These are phyloP conservation scores for Bacidia gigantensis DNA, from an alignment of 495 filamentous ascomycete species.

Conservation along the genomic window DNA sequence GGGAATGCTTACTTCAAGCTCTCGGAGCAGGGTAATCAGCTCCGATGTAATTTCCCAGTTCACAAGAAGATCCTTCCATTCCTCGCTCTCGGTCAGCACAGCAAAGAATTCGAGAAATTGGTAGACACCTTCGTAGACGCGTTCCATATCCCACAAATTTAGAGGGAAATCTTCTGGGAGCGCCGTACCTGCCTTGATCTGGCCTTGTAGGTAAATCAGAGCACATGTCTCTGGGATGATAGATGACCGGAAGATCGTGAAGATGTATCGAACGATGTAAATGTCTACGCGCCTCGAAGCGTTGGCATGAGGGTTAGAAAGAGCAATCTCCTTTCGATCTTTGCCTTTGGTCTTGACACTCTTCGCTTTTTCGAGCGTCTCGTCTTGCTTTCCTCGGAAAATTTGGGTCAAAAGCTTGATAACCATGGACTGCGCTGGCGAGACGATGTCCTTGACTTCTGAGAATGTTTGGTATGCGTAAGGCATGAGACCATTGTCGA, in stretches of 20 bases:
- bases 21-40: conserved; percentile 68
- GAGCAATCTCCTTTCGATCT: conserved; percentile 17
- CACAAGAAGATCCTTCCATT: conserved; percentile 56
- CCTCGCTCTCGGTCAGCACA: conserved; percentile 68
- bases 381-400: conserved; percentile 58
- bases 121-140: conserved; percentile 75
- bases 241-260: conserved; percentile 78
- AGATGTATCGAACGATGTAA: conserved; percentile 72
- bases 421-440: conserved; percentile 82
- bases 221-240: conserved; percentile 86
- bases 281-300: conserved; percentile 41
- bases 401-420: conserved; percentile 81
- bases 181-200: conserved; percentile 56
- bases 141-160: conserved; percentile 93
- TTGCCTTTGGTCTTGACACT: conserved; percentile 34
- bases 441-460: conserved; percentile 90
- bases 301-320: conserved; percentile 20
- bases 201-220: conserved; percentile 84
- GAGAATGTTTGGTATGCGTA: conserved; percentile 81
- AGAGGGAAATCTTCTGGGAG: conserved; percentile 75
- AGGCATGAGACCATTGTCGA: conserved; percentile 75
- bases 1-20: conserved; percentile 72
- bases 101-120: conserved; percentile 90
- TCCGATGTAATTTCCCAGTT: conserved; percentile 83
- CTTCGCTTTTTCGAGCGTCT: conserved; percentile 29